These are phyloP conservation scores for Mycena polygramma DNA, from an alignment of 768 basidiomycete species.

Conservation along the genomic window DNA sequence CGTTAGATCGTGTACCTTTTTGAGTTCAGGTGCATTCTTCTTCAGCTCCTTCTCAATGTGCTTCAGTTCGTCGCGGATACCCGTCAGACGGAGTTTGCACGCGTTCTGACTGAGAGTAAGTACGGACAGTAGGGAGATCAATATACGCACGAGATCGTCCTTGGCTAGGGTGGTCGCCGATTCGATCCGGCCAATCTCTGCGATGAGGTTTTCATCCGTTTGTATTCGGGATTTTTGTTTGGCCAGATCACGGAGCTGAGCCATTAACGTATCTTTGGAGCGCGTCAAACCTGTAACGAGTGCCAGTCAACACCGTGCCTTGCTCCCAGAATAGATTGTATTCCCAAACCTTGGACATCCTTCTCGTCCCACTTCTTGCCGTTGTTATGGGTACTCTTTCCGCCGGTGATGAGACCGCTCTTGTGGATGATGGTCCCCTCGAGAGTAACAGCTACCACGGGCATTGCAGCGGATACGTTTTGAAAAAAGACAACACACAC, in stretches of 20 bases:
- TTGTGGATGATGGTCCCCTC: conserved; percentile 98
- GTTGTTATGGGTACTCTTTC: conserved; percentile 80
- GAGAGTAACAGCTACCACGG: conserved; percentile 85
- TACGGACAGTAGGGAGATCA: conserved; percentile 13
- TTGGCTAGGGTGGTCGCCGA: conserved; percentile 78
- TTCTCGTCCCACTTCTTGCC: conserved; percentile 95
- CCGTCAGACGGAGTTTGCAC: conserved; percentile 79
- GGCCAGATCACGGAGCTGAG: conserved; percentile 84
- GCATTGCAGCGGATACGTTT: conserved; percentile 2
- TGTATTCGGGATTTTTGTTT: conserved; percentile 88
- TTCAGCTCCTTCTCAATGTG: conserved; percentile 81
- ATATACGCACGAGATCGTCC: conserved; percentile 82
- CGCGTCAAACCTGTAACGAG: conserved; percentile 58
- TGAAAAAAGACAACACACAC: conserved; percentile 59
- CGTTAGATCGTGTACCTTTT: conserved; percentile 63
- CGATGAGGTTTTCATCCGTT: conserved; percentile 82
- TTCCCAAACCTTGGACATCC: conserved; percentile 82
- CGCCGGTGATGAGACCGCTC: conserved; percentile 97
- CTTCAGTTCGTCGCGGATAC: conserved; percentile 87
- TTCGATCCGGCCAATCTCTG: conserved; percentile 85
- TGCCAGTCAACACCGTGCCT: neutral
- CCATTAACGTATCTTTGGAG: conserved; percentile 76
- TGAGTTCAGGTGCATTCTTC: conserved; percentile 74
- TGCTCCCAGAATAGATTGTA: conserved; percentile 5
- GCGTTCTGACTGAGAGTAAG: conserved; percentile 65